Evolutionary conservation across 1,284 basidiomycete genomes (phyloP).

Genomic region (Rhodotorula sp.): DNA sequence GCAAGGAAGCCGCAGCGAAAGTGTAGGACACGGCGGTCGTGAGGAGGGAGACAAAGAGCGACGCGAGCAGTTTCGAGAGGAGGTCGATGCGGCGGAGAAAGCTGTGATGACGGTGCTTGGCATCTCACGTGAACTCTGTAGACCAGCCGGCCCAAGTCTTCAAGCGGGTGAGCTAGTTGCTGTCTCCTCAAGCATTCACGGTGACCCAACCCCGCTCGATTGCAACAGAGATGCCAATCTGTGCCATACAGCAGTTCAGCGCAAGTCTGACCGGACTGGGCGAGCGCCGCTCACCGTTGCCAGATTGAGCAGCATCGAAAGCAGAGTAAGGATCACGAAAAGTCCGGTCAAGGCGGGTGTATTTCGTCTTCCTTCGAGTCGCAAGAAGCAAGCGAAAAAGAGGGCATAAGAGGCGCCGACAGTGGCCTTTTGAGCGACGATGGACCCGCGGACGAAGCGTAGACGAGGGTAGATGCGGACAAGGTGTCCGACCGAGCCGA

Average conservation of each 20-base stretch:
- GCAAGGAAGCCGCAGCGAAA: conserved; percentile 43
- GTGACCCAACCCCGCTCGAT: conserved; percentile 62
- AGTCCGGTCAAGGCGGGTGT: conserved; percentile 17
- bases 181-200: conserved; percentile 50
- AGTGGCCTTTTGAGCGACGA: conserved; percentile 54
- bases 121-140: conserved; percentile 22
- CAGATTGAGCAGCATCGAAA: conserved; percentile 53
- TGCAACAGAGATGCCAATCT: conserved; percentile 55
- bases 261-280: rapidly evolving
- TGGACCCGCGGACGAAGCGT: conserved; percentile 52
- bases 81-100: conserved; percentile 57
- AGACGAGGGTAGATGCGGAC: conserved; percentile 54
- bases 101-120: neutral
- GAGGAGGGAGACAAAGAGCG: conserved; percentile 59
- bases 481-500: conserved; percentile 52
- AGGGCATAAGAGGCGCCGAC: conserved; percentile 51
- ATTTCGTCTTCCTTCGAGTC: neutral
- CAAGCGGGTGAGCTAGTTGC: conserved; percentile 40
- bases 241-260: conserved; percentile 11
- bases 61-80: conserved; percentile 58
- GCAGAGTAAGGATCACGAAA: conserved; percentile 52
- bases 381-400: conserved; percentile 48
- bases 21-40: conserved; percentile 49
- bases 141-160: conserved; percentile 44
- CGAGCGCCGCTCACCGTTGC: conserved; percentile 16